Evolutionary conservation across 2,329 filamentous ascomycete species (phyloP).

Genomic region (Mollisia scopiformis): DNA sequence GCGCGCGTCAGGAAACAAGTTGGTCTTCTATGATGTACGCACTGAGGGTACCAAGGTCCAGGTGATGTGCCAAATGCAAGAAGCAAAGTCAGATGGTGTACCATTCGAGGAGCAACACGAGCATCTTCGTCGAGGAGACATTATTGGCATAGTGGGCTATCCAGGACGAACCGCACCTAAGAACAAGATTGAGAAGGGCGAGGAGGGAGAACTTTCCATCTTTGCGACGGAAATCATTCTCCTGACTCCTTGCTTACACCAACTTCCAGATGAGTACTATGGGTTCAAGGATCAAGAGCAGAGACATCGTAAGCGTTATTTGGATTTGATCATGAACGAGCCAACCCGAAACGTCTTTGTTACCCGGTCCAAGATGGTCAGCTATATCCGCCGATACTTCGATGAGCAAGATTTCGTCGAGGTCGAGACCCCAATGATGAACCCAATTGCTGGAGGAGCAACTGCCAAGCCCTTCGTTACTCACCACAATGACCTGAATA

Average conservation of each 20-base stretch:
- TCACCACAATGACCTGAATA: slow-evolving; percentile 93
- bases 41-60: slow-evolving; percentile 79
- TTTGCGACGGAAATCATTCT: slow-evolving; percentile 87
- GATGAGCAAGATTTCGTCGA: slow-evolving; percentile 88
- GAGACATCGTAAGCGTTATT: slow-evolving; percentile 88
- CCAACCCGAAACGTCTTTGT: slow-evolving; percentile 80
- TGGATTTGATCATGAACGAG: slow-evolving; percentile 95
- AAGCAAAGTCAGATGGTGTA: slow-evolving; percentile 65
- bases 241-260: slow-evolving; percentile 88
- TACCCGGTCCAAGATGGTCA: slow-evolving; percentile 84
- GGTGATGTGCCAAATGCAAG: slow-evolving; percentile 88
- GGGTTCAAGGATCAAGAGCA: slow-evolving; percentile 96
- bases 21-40: slow-evolving; percentile 89
- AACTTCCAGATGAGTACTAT: slow-evolving; percentile 87
- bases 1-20: slow-evolving; percentile 79
- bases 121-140: slow-evolving; percentile 85
- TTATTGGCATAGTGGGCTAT: slow-evolving; percentile 85
- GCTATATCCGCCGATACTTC: slow-evolving; percentile 85
- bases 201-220: slow-evolving; percentile 90
- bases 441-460: slow-evolving; percentile 91
- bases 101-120: slow-evolving; percentile 89
- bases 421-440: slow-evolving; percentile 98
- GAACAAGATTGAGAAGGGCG: slow-evolving; percentile 77
- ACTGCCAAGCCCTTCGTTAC: slow-evolving; percentile 95
- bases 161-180: slow-evolving; percentile 87